Conservation (phyloP, 2,329 filamentous ascomycete genomes). For the Emmonsiellopsis sp. region DNA sequence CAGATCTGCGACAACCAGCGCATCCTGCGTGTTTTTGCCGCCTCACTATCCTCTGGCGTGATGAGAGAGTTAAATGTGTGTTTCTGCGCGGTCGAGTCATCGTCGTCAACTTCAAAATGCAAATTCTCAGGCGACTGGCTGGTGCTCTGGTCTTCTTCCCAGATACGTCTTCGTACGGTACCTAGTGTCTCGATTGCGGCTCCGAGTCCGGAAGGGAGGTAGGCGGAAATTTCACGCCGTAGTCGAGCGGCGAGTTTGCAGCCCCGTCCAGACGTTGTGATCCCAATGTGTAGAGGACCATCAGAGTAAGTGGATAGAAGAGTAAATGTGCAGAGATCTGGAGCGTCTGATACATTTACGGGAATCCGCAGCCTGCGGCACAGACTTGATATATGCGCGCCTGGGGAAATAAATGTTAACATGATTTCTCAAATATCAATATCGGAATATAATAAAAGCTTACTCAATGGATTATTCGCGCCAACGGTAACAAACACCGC, state of each 20-base stretch:
- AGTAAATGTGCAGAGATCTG: conserved; percentile 78
- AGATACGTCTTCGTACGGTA: conserved; percentile 58
- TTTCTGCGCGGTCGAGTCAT: conserved; percentile 50
- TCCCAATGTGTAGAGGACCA: conserved; percentile 85
- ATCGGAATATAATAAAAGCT: conserved; percentile 14
- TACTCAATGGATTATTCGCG: conserved; percentile 42
- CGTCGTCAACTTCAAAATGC: conserved; percentile 39
- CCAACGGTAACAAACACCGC: conserved; percentile 77
- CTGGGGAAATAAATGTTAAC: conserved; percentile 28
- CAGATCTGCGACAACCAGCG: conserved; percentile 93
- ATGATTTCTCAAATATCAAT: conserved; percentile 1
- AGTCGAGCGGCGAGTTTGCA: conserved; percentile 90
- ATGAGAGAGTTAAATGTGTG: conserved; percentile 80
- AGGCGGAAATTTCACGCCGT: conserved; percentile 74
- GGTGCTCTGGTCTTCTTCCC: conserved; percentile 59
- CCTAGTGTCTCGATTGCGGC: conserved; percentile 69
- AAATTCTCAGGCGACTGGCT: conserved; percentile 34
- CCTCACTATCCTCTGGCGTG: conserved; percentile 58
- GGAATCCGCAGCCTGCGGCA: conserved; percentile 78
- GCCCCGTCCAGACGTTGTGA: conserved; percentile 89
- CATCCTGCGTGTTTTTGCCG: conserved; percentile 70
- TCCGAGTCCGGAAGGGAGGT: conserved; percentile 67
- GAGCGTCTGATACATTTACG: conserved; percentile 83
- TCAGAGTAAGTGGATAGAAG: conserved; percentile 83
- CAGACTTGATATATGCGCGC: conserved; percentile 58